Conservation (phyloP, 2,329 filamentous ascomycete species). For the Pseudophaeomoniella oleicola region DNA sequence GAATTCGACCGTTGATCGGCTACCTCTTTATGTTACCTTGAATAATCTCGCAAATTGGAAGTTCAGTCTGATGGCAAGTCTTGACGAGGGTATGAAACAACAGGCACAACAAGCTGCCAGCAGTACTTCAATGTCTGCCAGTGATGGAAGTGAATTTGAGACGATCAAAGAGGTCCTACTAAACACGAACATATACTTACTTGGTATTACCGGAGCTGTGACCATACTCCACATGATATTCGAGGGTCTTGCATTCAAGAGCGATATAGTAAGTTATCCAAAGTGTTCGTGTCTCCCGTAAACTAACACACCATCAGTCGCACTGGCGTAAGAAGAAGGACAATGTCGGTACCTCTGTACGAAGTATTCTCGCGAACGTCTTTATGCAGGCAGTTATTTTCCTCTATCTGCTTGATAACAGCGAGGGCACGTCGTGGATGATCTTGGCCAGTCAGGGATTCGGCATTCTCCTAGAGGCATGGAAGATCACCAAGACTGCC, state of each 20-base stretch:
- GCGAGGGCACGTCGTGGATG: constrained; percentile 97
- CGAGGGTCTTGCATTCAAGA: constrained; percentile 92
- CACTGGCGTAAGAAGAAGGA: constrained; percentile 99
- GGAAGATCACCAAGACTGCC: constrained; percentile 95
- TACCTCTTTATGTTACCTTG: constrained; percentile 72
- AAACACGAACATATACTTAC: constrained; percentile 83
- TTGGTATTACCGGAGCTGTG: constrained; percentile 71
- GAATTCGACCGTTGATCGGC: constrained; percentile 71
- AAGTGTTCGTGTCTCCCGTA: not conserved
- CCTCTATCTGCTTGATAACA: constrained; percentile 93
- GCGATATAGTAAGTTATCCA: constrained; percentile 53
- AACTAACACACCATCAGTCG: constrained; percentile 25
- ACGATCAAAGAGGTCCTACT: constrained; percentile 93
- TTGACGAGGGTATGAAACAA: constrained; percentile 80
- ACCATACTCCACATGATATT: constrained; percentile 87
- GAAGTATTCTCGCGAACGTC: constrained; percentile 90
- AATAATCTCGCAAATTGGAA: constrained; percentile 79
- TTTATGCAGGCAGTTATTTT: constrained; percentile 97
- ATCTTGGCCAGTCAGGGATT: constrained; percentile 87
- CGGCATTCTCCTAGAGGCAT: constrained; percentile 63
- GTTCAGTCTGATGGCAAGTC: constrained; percentile 67
- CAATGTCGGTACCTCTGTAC: constrained; percentile 89
- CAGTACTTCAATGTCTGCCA: constrained; percentile 56
- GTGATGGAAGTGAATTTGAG: constrained; percentile 88
- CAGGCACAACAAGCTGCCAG: constrained; percentile 63